phyloP scores from a whole-genome alignment of 805 yeast genomes.

The Pichia cabralensis region DNA sequence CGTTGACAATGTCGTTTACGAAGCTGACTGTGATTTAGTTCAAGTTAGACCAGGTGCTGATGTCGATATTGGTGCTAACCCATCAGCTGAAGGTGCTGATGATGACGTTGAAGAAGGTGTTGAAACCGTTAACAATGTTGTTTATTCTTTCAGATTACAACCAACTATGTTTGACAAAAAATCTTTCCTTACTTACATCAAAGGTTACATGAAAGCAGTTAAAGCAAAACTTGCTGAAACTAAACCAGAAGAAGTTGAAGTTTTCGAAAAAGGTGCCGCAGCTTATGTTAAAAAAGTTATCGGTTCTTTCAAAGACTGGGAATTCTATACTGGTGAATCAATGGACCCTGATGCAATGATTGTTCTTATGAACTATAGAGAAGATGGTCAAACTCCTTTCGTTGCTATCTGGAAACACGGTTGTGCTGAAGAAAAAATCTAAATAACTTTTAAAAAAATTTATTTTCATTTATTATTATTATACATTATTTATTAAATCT shows the following conservation, averaged over 20 bases:
- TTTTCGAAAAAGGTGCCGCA: slow-evolving; percentile 95
- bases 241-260: slow-evolving; percentile 78
- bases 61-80: slow-evolving; percentile 98
- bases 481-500: background rate
- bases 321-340: slow-evolving; percentile 98
- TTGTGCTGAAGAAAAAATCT: slow-evolving; percentile 80
- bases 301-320: slow-evolving; percentile 97
- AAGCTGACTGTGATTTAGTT: slow-evolving; percentile 93
- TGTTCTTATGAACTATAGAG: slow-evolving; percentile 98
- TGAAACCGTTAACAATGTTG: slow-evolving; percentile 95
- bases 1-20: slow-evolving; percentile 89
- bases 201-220: slow-evolving; percentile 97
- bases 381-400: slow-evolving; percentile 97
- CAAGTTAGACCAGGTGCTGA: slow-evolving; percentile 77
- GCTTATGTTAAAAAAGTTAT: slow-evolving; percentile 93
- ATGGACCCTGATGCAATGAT: slow-evolving; percentile 99
- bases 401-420: slow-evolving; percentile 99
- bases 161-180: slow-evolving; percentile 96
- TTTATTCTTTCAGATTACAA: slow-evolving; percentile 96
- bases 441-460: slow-evolving; percentile 24
- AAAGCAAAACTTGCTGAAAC: slow-evolving; percentile 85
- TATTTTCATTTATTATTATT: background rate
- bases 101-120: slow-evolving; percentile 77
- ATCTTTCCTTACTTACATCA: slow-evolving; percentile 92
- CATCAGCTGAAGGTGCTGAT: slow-evolving; percentile 93